Percentiles rank a stretch among this genome's conserved stretches.
Conservation (phyloP, 257 asterid species). For the Gentiana straminea region DNA sequence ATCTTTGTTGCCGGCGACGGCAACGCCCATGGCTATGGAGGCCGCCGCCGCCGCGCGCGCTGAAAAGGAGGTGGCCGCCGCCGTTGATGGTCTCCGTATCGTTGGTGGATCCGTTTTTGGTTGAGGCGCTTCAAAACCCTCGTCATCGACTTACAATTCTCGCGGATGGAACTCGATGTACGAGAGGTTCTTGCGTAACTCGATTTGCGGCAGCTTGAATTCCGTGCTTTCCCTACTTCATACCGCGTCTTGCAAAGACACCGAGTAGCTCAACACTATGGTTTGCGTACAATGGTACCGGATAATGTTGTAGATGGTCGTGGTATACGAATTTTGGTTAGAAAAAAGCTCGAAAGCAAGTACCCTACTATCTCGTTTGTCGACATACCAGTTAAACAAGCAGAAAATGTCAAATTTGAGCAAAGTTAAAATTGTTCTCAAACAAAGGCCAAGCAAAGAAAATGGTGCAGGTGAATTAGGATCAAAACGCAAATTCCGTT, state of each 20-base stretch:
- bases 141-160: constrained; percentile 97
- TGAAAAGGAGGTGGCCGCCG: constrained; percentile 17
- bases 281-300: constrained; percentile 71
- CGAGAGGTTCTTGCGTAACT: constrained; percentile 72
- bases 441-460: constrained; percentile 55
- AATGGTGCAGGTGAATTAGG: constrained; percentile 33
- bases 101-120: constrained; percentile 82
- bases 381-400: constrained; percentile 62
- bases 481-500: constrained; percentile 33
- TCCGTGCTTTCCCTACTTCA: constrained; percentile 82
- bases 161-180: constrained; percentile 85
- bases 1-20: too few relatives aligned
- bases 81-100: too few relatives aligned
- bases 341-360: constrained; percentile 55
- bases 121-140: constrained; percentile 97
- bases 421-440: constrained; percentile 58
- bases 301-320: constrained; percentile 59
- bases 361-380: constrained; percentile 55
- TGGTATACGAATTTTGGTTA: constrained; percentile 59
- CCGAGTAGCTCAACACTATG: constrained; percentile 94
- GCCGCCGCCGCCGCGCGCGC: too few relatives aligned
- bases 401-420: constrained; percentile 48
- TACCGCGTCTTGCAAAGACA: too few relatives aligned
- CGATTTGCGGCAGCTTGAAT: constrained; percentile 68
- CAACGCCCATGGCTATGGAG: too few relatives aligned